Conservation (phyloP, 2,329 filamentous ascomycete genomes). For the Ceratocystis cubensis region DNA sequence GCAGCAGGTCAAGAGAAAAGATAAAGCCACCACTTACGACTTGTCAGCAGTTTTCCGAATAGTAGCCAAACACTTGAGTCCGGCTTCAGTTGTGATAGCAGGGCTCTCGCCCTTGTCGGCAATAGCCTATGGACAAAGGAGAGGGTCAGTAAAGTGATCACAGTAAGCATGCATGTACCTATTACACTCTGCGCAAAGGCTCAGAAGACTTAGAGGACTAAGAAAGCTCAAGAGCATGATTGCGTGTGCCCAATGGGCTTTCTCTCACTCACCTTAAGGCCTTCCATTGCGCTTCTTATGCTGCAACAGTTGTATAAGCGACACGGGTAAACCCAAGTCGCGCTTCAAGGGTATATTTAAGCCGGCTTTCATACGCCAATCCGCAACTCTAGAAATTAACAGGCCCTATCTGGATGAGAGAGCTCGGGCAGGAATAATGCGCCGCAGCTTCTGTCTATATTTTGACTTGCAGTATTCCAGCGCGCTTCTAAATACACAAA, state of each 20-base stretch:
- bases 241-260: not conserved
- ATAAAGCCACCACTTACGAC: constrained; percentile 43
- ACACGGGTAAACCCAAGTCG: not conserved
- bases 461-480: not conserved
- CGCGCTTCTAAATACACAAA: not conserved
- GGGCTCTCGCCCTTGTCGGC: constrained; percentile 44
- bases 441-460: not conserved
- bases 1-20: not conserved
- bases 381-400: not conserved
- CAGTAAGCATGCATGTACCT: not conserved
- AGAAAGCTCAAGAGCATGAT: not conserved
- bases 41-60: constrained; percentile 70
- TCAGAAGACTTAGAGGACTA: not conserved
- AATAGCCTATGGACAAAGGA: constrained; percentile 29
- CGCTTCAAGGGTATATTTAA: constrained; percentile 4
- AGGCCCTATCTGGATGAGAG: not conserved
- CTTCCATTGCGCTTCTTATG: constrained; percentile 18
- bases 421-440: not conserved
- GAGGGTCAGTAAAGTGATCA: constrained; percentile 29
- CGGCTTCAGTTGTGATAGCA: constrained; percentile 58
- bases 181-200: not conserved
- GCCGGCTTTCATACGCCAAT: not conserved
- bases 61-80: constrained; percentile 60
- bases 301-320: constrained; percentile 13
- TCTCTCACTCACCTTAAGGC: constrained; percentile 15